Percentiles rank a stretch among this genome's conserved stretches.
Evolutionary conservation across 129 eudicot genomes (phyloP).

Genomic region (Silybum marianum): DNA sequence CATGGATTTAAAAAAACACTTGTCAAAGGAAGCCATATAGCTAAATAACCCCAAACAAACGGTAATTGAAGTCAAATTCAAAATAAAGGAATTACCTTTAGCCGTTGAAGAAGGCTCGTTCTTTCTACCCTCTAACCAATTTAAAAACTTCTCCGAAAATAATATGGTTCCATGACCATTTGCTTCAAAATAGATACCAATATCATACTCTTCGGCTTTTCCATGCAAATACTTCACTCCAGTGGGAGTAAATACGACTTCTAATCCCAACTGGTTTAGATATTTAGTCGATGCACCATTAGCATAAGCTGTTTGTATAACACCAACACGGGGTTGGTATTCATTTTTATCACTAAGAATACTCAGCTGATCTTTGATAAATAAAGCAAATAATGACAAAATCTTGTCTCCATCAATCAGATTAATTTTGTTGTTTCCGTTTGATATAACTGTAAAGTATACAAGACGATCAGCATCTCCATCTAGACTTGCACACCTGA

Average conservation of each 20-base stretch:
- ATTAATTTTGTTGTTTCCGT: slow-evolving; percentile 53
- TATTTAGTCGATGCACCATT: slow-evolving; percentile 92
- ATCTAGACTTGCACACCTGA: slow-evolving; percentile 98
- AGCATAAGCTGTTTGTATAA: slow-evolving; percentile 94
- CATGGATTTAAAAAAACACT: not conserved
- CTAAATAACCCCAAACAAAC: not conserved
- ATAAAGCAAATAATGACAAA: slow-evolving; percentile 72
- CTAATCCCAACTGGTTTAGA: slow-evolving; percentile 61
- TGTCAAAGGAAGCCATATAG: not conserved
- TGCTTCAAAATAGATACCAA: slow-evolving; percentile 93
- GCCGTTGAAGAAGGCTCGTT: slow-evolving; percentile 42
- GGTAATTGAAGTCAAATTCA: not conserved
- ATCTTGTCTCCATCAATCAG: slow-evolving; percentile 97
- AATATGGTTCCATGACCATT: slow-evolving; percentile 95
- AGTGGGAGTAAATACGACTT: slow-evolving; percentile 81
- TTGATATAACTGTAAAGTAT: slow-evolving; percentile 55
- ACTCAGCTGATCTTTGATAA: slow-evolving; percentile 67
- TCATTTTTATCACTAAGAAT: slow-evolving; percentile 42
- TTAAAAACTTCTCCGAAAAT: slow-evolving; percentile 57
- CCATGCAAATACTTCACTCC: slow-evolving; percentile 91
- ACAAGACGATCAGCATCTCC: slow-evolving; percentile 96
- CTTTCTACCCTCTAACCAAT: slow-evolving; percentile 57
- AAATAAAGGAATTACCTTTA: slow-evolving; percentile 43
- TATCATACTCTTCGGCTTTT: slow-evolving; percentile 81
- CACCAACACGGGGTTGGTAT: slow-evolving; percentile 60